Evolutionary conservation across 345 rosid genomes (phyloP).

Genomic region (Gossypium arboreum): DNA sequence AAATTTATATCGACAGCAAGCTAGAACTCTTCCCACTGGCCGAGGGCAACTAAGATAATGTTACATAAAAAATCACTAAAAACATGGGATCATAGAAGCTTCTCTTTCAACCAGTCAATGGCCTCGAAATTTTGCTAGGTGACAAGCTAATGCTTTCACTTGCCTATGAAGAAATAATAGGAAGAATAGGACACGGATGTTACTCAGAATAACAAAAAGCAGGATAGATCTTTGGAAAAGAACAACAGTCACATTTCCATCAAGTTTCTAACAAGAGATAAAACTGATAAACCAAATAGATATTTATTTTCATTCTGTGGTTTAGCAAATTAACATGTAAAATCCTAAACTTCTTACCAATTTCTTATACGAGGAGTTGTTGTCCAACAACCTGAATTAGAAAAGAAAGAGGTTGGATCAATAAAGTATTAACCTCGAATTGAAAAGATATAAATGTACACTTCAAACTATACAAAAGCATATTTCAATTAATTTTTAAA

Average conservation of each 20-base stretch:
- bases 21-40: background rate
- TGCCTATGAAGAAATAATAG: background rate
- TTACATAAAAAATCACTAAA: background rate
- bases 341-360: conserved; percentile 40
- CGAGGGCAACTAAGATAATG: background rate
- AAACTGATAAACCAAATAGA: background rate
- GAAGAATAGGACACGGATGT: background rate
- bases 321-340: background rate
- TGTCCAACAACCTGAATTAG: conserved; percentile 63
- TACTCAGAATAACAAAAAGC: background rate
- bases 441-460: background rate
- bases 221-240: background rate
- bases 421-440: background rate
- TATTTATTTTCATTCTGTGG: background rate
- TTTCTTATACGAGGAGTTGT: conserved; percentile 42
- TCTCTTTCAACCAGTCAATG: background rate
- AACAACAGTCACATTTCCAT: background rate
- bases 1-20: background rate
- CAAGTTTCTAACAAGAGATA: background rate
- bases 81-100: background rate
- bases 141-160: background rate
- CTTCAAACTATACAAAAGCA: background rate
- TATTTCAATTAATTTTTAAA: background rate
- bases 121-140: background rate
- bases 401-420: conserved; percentile 1